Conservation (phyloP, 2,329 filamentous ascomycete species). For the Rhynchosporium agropyri region DNA sequence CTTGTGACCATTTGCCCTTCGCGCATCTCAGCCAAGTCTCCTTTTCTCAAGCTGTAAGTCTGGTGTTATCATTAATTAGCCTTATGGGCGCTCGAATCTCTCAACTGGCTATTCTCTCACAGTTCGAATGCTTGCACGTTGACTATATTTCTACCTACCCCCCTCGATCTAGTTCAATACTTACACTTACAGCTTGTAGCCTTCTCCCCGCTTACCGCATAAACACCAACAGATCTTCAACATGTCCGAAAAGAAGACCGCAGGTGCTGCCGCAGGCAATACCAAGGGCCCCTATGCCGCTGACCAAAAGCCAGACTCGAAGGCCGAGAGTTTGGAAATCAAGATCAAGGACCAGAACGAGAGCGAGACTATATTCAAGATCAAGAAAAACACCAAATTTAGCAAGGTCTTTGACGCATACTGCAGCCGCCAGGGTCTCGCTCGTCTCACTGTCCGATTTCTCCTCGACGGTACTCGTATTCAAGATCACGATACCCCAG, state of each 20-base stretch:
- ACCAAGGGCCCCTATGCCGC: background rate
- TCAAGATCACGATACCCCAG: constrained; percentile 26
- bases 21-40: no score
- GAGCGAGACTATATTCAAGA: constrained; percentile 25
- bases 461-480: constrained; percentile 28
- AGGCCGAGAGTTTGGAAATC: constrained; percentile 15
- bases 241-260: background rate
- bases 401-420: constrained; percentile 30
- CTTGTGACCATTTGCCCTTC: no score
- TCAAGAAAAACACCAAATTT: constrained; percentile 27
- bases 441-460: constrained; percentile 24
- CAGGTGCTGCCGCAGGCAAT: background rate
- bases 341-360: constrained; percentile 28
- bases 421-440: constrained; percentile 16
- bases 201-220: background rate
- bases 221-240: background rate
- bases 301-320: background rate
- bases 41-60: no score
- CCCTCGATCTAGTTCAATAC: no score
- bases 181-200: no score
- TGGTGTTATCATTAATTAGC: no score
- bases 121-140: no score
- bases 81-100: no score
- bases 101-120: no score
- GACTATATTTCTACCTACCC: no score